These are phyloP conservation scores for Ceriops decandra DNA, from an alignment of 345 rosid genomes.

Conservation along the genomic window DNA sequence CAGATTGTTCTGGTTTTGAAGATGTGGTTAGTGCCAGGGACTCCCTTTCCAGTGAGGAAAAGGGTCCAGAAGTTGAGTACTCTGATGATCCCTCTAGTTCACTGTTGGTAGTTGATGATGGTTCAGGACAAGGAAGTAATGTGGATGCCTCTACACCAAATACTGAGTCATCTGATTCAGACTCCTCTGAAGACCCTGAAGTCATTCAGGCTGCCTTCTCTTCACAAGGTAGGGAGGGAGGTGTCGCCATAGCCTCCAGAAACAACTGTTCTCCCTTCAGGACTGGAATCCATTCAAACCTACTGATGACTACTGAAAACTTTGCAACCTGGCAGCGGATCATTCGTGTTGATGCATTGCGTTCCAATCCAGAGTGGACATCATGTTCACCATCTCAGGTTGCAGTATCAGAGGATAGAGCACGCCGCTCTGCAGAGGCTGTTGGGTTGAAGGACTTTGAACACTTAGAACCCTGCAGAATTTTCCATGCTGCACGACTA, in stretches of 20 bases:
- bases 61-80: slow-evolving; percentile 43
- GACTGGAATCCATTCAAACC: slow-evolving; percentile 30
- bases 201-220: slow-evolving; percentile 44
- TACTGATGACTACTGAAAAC: slow-evolving; percentile 42
- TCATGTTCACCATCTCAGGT: slow-evolving; percentile 55
- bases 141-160: slow-evolving; percentile 51
- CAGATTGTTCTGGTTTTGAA: slow-evolving; percentile 59
- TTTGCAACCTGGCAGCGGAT: slow-evolving; percentile 87
- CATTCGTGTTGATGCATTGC: slow-evolving; percentile 95
- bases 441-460: slow-evolving; percentile 75
- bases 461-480: slow-evolving; percentile 67
- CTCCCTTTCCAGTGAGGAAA: slow-evolving; percentile 61
- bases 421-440: slow-evolving; percentile 61
- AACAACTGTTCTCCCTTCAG: slow-evolving; percentile 32
- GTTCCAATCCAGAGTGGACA: slow-evolving; percentile 87
- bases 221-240: slow-evolving; percentile 40
- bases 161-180: slow-evolving; percentile 79
- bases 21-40: slow-evolving; percentile 67
- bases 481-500: slow-evolving; percentile 89
- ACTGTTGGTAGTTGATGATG: slow-evolving; percentile 46
- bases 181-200: slow-evolving; percentile 68
- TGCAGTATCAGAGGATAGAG: slow-evolving; percentile 54
- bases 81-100: slow-evolving; percentile 52
- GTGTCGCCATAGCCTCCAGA: slow-evolving; percentile 25
- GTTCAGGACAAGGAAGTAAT: slow-evolving; percentile 42